phyloP scores from a whole-genome alignment of 306 rosid species.

The Acacia acuminata region DNA sequence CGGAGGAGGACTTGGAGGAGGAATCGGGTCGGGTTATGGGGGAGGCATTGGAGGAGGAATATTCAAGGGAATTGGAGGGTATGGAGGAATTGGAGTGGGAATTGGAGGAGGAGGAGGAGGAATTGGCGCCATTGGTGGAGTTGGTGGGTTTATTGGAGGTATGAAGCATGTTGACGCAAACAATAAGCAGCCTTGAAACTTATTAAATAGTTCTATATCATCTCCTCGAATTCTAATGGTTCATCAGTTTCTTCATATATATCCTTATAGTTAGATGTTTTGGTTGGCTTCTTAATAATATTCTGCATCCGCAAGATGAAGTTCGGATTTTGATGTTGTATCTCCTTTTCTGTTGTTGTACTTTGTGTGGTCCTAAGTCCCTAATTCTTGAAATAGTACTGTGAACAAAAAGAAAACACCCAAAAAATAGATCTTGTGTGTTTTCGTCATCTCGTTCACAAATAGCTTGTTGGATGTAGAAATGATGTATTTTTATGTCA shows the following conservation, averaged over 20 bases:
- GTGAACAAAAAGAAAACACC: not conserved
- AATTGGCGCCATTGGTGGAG: constrained; percentile 18
- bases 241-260: not conserved
- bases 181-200: constrained; percentile 38
- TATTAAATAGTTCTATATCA: not conserved
- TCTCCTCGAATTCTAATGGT: not conserved
- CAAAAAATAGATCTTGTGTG: not conserved
- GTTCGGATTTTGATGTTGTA: not conserved
- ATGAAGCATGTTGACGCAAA: constrained; percentile 30
- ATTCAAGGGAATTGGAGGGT: too few species aligned
- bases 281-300: not conserved
- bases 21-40: not conserved
- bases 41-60: constrained; percentile 38
- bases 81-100: constrained; percentile 1
- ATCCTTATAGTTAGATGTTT: not conserved
- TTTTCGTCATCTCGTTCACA: not conserved
- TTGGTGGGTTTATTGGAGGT: constrained; percentile 25
- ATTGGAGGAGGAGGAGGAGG: constrained; percentile 34
- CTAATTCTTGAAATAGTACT: not conserved
- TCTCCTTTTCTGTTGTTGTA: not conserved
- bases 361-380: not conserved
- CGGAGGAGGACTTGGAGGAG: constrained; percentile 12
- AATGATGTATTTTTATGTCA: not conserved
- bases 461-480: not conserved
- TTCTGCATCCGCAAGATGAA: not conserved